A percentile compares a stretch with the other conserved stretches of the same genome.
phyloP scores from a whole-genome alignment of 1,139 yeast genomes.

The Hemisphaericaspora lyxosophila region DNA sequence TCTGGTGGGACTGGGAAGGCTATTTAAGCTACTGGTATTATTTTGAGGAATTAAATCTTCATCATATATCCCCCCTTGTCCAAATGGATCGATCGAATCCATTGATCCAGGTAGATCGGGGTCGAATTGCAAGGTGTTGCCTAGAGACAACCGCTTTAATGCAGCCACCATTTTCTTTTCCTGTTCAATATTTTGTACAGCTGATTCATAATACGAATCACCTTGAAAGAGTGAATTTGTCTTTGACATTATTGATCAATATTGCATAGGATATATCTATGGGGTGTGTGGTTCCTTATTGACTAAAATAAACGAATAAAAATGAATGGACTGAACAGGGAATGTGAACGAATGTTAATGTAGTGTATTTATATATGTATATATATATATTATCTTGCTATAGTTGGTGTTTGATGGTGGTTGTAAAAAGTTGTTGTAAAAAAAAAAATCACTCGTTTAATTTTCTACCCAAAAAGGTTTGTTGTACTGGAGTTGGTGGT shows the following conservation, averaged over 20 bases:
- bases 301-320: neutral
- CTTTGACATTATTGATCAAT: conserved; percentile 7
- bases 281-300: no score
- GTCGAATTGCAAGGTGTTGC: conserved; percentile 50
- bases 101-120: conserved; percentile 43
- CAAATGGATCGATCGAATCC: conserved; percentile 33
- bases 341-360: no score
- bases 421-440: no score
- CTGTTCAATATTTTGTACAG: conserved; percentile 52
- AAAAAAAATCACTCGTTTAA: no score
- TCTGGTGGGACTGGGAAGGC: neutral
- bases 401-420: no score
- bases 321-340: neutral
- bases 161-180: conserved; percentile 62
- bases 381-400: no score
- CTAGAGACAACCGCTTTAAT: conserved; percentile 54
- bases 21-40: neutral
- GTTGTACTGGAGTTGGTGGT: no score
- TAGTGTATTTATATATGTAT: no score
- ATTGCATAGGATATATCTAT: neutral
- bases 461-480: no score
- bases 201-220: conserved; percentile 31
- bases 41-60: conserved; percentile 11
- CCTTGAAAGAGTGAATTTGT: conserved; percentile 12
- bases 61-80: conserved; percentile 6